Base-by-base conservation (phyloP, 208 protist species). In the Trypanosoma scelopori region DNA sequence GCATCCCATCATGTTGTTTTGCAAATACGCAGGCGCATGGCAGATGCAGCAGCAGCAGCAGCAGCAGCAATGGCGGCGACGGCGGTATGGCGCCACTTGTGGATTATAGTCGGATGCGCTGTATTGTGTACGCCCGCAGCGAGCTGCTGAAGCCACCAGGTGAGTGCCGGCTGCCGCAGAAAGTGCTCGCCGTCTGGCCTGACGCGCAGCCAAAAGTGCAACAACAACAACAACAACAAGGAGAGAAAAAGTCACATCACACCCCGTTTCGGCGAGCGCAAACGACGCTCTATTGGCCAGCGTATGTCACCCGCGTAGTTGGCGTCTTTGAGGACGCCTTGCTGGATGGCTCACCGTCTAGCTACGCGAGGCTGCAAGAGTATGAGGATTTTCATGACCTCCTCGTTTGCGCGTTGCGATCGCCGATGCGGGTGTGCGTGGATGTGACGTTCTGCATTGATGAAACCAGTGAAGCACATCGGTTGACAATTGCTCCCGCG, bases 381-480 rank as follows among this genome's bases (percentile, higher is more conserved):
- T 70, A 82, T 27, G 79, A 88, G 1, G 47, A 75, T 48, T 84
- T 88, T 37, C 79, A 81, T 23, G 69, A 79, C 0, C 71, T 89
- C 11, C 39, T 85, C 12, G 69, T 69, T 5, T n/a, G 71, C 3
- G 82, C 82, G 0, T 62, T 89, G 56, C 22, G 22, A 3, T 74
- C 78, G 28, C 75, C 79, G 0, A 71, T 93, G 66, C 73, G 70
- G 15, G 30, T 93, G 1, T 81, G 74, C 55, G 77, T 87, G 5
- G 81, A 88, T 55, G 84, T 93, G 25, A 76, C 85, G 32, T 93
- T 83, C 65, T 65, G 68, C 41, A 63, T 90, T 41, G 87, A 93
- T 62, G 87, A 93, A 51, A 74, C 76, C 5, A 92, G 77, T 43
- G 86, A 83, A 50, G 69, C 49, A 5, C 49, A 61, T 7, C 64